Evolutionary conservation across 257 asterid genomes (phyloP), one percentile per base, ranked within the genome.

Genomic region (Verbascum thapsus): DNA sequence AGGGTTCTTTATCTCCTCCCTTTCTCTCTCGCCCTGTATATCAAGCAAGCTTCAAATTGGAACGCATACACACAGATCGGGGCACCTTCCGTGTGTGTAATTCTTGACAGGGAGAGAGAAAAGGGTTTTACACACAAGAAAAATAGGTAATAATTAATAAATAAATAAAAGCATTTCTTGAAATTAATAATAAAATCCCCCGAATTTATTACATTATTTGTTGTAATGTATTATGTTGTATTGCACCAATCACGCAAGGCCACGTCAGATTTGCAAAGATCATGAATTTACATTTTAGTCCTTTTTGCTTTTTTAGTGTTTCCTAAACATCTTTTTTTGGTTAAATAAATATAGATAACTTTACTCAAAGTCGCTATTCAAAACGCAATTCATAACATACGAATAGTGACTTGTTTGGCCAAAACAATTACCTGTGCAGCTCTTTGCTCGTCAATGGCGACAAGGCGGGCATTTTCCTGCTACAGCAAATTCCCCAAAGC

Each of bases 31-130:
- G 2, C 3, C 5, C 3, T 26, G 32, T 26, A 5, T 26, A 26
- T 26, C 2, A 1, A 30, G 54, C 39, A 56, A 68, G 43, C 69
- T 57, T 69, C 61, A 72, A 66, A 34, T 59, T 66, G 51, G 54
- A 67, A 62, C 64, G 56, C 71, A 12, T 75, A 55, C 64, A 61
- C 71, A 12, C 78, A 55, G 78, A 76, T 76, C 78, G 60, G 54
- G 42, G n/a, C 63, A 43, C 72, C 65, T 63, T 64, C 66, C 63
- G 72, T 63, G 70, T 41, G 74, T 58, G 72, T 43, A 48, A 68
- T 47, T 51, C 56, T 37, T 60, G 4, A 19, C 57, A 48, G 57
- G 51, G 60, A 66, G 67, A 64, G 35, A 34, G 5, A 16, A 37
- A 74, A 70, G 76, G 53, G 74, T 22, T 52, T 66, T 62, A 32